A percentile compares a stretch with the other conserved stretches of the same genome.
Evolutionary conservation across 225 moss, liverwort and hornwort genomes (phyloP).

Genomic region (Polytrichum commune): DNA sequence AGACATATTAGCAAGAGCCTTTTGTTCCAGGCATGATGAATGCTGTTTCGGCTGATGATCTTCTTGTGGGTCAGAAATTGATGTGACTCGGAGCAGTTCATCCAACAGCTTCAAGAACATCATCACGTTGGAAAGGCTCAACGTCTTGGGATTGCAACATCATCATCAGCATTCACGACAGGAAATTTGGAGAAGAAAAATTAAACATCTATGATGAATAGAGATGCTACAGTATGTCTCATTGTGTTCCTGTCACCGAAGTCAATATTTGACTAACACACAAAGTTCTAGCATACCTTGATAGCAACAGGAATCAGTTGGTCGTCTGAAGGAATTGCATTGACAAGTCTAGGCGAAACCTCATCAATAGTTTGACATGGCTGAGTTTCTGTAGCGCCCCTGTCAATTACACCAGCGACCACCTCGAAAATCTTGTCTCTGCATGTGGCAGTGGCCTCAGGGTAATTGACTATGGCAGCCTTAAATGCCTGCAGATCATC

Average conservation of each 20-base stretch:
- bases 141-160: no score
- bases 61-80: constrained; percentile 31
- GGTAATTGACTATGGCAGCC: constrained; percentile 40
- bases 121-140: no score
- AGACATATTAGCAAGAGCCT: constrained; percentile 12
- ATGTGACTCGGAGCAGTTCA: constrained; percentile 47
- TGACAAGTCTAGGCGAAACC: constrained; percentile 9
- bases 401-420: background rate
- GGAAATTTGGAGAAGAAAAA: no score
- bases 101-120: constrained; percentile 42
- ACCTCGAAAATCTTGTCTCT: constrained; percentile 37
- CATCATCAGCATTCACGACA: no score
- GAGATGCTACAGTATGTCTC: no score
- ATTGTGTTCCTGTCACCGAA: no score
- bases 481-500: constrained; percentile 44
- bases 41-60: constrained; percentile 38
- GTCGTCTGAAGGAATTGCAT: constrained; percentile 37
- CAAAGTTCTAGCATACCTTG: constrained; percentile 27
- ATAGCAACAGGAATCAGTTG: constrained; percentile 53
- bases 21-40: constrained; percentile 28
- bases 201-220: no score
- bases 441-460: constrained; percentile 6
- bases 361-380: constrained; percentile 14
- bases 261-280: no score
- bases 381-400: constrained; percentile 1